Evolutionary conservation across 257 asterid genomes (phyloP).

Genomic region (Haberlea rhodopensis): DNA sequence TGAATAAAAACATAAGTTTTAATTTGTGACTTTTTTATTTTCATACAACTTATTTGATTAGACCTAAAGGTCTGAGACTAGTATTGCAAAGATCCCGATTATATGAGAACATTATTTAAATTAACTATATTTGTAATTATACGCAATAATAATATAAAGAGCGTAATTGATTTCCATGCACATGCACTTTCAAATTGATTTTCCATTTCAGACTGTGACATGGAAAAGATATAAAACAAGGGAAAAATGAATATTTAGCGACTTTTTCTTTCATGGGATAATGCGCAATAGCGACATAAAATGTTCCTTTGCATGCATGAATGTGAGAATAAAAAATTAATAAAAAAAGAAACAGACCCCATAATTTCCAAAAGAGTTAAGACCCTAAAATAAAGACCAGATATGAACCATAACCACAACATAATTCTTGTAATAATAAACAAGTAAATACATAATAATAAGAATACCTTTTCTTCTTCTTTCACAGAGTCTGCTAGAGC

Average conservation of each 20-base stretch:
- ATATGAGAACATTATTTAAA: no score
- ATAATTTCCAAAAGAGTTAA: not conserved
- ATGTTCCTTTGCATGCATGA: slow-evolving; percentile 3
- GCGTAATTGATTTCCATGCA: not conserved
- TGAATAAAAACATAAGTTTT: no score
- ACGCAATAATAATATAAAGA: no score
- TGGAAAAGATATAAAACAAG: not conserved
- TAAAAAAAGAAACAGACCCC: not conserved
- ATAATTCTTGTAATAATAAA: not conserved
- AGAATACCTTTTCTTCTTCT: slow-evolving; percentile 34
- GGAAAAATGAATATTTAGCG: slow-evolving; percentile 9
- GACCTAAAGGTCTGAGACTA: no score
- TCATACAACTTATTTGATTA: no score
- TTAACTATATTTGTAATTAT: no score
- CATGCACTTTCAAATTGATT: not conserved
- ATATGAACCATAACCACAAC: no score
- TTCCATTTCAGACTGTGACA: not conserved
- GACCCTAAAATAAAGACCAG: not conserved
- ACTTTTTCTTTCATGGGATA: slow-evolving; percentile 18
- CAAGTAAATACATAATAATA: not conserved
- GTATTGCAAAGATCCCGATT: no score
- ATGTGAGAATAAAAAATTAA: not conserved
- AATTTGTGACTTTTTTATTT: no score
- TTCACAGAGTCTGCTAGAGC: not conserved
- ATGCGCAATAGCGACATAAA: slow-evolving; percentile 2